Evolutionary conservation across 441 rosid genomes (phyloP).

Genomic region (Pelargonium australe): DNA sequence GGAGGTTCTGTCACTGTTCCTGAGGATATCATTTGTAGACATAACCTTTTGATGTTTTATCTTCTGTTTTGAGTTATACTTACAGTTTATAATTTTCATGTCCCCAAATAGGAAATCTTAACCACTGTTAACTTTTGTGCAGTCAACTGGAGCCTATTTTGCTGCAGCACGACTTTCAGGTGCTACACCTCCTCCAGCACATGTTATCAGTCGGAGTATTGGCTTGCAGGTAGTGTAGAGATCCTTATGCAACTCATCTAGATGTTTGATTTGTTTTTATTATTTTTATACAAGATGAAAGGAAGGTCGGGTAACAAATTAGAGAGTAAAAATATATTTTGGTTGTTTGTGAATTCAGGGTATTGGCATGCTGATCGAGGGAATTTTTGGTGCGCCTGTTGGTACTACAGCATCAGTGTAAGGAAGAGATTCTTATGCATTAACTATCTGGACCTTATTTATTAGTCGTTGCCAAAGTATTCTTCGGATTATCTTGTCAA

Average conservation of each 20-base stretch:
- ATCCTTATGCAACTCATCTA: background rate
- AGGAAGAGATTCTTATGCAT: slow-evolving; percentile 21
- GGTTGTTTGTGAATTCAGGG: slow-evolving; percentile 44
- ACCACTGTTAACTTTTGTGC: slow-evolving; percentile 17
- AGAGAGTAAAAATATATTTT: slow-evolving; percentile 1
- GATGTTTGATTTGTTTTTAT: background rate
- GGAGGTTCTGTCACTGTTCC: slow-evolving; percentile 43
- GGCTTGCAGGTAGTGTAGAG: slow-evolving; percentile 62
- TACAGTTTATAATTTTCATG: background rate
- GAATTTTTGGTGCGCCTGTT: slow-evolving; percentile 72
- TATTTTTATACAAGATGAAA: background rate
- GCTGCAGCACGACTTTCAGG: slow-evolving; percentile 89
- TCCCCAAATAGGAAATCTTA: no score
- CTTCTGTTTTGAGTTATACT: slow-evolving; percentile 3
- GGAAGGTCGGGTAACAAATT: background rate
- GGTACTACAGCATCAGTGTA: slow-evolving; percentile 94
- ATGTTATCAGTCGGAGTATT: slow-evolving; percentile 72
- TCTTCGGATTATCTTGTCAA: background rate
- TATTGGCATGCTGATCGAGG: slow-evolving; percentile 67
- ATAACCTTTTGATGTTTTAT: background rate
- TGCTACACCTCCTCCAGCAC: slow-evolving; percentile 88
- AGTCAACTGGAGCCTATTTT: slow-evolving; percentile 76
- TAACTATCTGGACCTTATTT: background rate
- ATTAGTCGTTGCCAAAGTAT: background rate
- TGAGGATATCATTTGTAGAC: background rate